Evolutionary conservation across 768 basidiomycete genomes (phyloP), one percentile per base, ranked within the genome.

Genomic region (Albatrellus ellisii): DNA sequence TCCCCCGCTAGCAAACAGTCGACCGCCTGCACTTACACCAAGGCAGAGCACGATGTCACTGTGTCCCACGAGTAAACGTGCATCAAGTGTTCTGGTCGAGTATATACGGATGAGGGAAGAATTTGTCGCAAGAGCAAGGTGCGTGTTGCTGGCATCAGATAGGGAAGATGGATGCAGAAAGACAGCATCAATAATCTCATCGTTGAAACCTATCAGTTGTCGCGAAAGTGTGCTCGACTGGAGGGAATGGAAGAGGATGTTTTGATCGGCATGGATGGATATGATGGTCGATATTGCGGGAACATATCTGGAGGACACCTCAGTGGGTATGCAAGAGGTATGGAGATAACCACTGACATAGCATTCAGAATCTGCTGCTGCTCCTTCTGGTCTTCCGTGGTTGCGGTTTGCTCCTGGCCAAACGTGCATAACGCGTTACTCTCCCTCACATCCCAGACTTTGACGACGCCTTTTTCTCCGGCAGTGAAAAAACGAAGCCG

Each of bases 121-220:
- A 60, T 99, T 99, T 29, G 95, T 94, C n/a, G 94, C 94, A 15
- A 99, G 67, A 15, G 94, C 95, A 25, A 98, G 63, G 52, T 87
- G 80, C 2, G 77, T 70, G 57, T 91, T 86, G 25, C 49, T 47
- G 54, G 47, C 22, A 49, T 50, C 6, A 39, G 49, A 53, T 15
- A 57, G 36, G 17, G 65, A 56, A 20, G 53, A n/a, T 25, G 68
- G 56, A 34, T 73, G 73, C 45, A 99, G 69, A 62, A 91, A 88
- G 21, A 73, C 68, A 4, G 79, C 74, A 53, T 98, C 95, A 39
- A 97, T 83, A 50, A 98, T 91, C 60, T 98, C 94, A 60, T 99
- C 95, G 59, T 98, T 98, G 69, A 83, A 99, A 0, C 95, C 95
- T 52, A 98, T 79, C 50, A 98, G 63, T 52, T 97, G 94, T 14